Evolutionary conservation across 176 grass and related monocot species (phyloP), one percentile per base, ranked within the genome.

Genomic region (Triticum dicoccoides): DNA sequence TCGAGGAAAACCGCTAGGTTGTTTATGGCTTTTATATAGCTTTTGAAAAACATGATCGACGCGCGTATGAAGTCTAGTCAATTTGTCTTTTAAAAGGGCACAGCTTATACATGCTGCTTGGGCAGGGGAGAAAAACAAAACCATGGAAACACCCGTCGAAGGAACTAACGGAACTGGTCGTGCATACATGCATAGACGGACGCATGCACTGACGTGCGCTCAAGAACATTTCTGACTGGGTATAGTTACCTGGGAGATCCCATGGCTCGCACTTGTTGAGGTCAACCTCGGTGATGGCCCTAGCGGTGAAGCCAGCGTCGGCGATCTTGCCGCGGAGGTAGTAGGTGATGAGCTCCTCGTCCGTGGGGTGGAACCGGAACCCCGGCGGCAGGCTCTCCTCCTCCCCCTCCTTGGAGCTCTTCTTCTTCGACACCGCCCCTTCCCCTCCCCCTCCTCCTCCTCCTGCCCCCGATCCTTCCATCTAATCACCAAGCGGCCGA

Each of bases 191-290:
- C 47, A 27, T 24, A 13, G 9, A 73, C 9, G 0, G 2, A 77
- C 37, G 33, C 14, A 83, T 65, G 39, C 79, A 66, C 61, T 80
- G 38, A 65, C 62, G 61, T 23, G 35, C 0, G 24, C 33, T 34
- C 29, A 34, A 30, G 4, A 34, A 8, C 30, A 34, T 68, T 68
- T 66, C 6, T 56, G 45, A 6, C 5, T 12, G 7, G 14, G 20
- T 14, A 18, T 27, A 32, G 1, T 86, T 94, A 97, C 95, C 92
- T 25, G 96, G 96, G 47, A 98, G 91, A 92, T 98, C 96, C 96
- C 96, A 98, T 45, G 96, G 96, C 78, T 98, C 96, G 74, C 91
- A 98, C 89, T 98, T 98, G 89, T 98, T 98, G 78, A 98, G 96
- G 75, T 93, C 91, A 59, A 95, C 96, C 76, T 98, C 96, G 23